A percentile compares a stretch with the other conserved stretches of the same genome.
Evolutionary conservation across 2,329 filamentous ascomycete genomes (phyloP).

Genomic region (Berkeleyomyces rouxiae): DNA sequence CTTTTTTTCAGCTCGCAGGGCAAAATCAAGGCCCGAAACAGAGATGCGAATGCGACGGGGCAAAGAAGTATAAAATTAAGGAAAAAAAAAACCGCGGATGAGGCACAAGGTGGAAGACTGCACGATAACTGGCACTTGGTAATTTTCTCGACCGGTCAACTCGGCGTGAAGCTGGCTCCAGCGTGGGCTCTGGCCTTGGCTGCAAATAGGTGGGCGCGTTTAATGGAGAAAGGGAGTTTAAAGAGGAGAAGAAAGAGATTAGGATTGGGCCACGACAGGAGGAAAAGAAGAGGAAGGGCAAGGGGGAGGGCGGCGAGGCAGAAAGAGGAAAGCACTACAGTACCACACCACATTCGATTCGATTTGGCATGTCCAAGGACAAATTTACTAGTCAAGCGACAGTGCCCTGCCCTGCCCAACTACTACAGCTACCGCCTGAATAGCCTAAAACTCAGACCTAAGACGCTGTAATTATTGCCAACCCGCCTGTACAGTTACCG

Average conservation of each 20-base stretch:
- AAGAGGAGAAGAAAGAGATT: constrained; percentile 5
- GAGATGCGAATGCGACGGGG: constrained; percentile 14
- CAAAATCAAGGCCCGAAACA: constrained; percentile 11
- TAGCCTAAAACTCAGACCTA: background rate
- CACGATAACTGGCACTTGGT: background rate
- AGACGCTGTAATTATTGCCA: too few species aligned
- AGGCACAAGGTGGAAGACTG: background rate
- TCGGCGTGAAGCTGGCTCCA: background rate
- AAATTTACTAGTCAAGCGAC: background rate
- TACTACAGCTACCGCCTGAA: background rate
- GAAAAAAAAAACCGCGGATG: background rate
- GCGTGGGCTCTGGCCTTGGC: background rate
- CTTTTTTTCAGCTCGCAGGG: background rate
- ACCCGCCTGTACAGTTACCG: too few species aligned
- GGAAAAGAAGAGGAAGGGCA: background rate
- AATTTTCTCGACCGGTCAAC: background rate
- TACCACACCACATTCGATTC: background rate
- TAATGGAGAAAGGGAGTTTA: background rate
- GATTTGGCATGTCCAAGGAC: background rate
- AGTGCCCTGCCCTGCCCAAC: background rate
- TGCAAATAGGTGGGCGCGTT: constrained; percentile 2
- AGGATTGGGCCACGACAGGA: constrained; percentile 4
- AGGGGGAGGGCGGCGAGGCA: background rate
- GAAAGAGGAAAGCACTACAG: background rate
- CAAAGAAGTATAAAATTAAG: constrained; percentile 3